Base-by-base conservation (phyloP, 2,329 filamentous ascomycete species). In the Xylaria sp. region DNA sequence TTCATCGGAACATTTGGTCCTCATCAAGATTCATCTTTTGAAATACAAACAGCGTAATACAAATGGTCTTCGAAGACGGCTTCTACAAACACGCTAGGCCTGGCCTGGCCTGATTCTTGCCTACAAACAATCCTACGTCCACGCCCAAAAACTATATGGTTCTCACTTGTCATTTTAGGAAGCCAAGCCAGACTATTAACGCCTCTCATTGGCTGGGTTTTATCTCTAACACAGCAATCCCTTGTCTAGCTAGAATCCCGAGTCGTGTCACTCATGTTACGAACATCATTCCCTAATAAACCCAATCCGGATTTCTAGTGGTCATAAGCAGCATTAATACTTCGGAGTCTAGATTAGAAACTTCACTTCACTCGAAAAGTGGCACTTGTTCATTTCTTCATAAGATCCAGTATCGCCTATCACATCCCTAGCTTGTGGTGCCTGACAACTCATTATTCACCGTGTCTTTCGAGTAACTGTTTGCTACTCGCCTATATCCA, bases 141-240 rank as follows among this genome's bases (percentile, higher is more conserved):
- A n/a, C 33, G 42, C 42, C n/a, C 42, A 31, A 23, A 66, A 36
- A 15, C 33, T 33, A 33, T 33, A 23, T 23, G 56, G 48, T 17
- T 36, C 36, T 40, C 54, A 40, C 33, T 58, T 58, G 54, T 51
- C 62, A n/a, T 31, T 60, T 67, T 60, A 23, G 60, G 61, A 67
- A 67, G 61, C 42, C 56, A 11, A 40, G 28, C 48, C 49, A 42
- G 23, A 57, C 42, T 26, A n/a, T 15, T 20, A 4, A 17, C 33
- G 33, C 58, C 20, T 54, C 49, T 65, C 20, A 67, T 67, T 67
- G 65, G 61, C 42, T 46, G n/a, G 20, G 26, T 15, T 48, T 3
- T 49, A 28, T n/a, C 20, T 42, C 10, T 31, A 20, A 53, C 56
- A 48, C 31, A 11, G 7, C 53, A 15, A 49, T 40, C 31, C 66